Evolutionary conservation across 2,329 filamentous ascomycete species (phyloP).

Genomic region (Polychaeton citri): DNA sequence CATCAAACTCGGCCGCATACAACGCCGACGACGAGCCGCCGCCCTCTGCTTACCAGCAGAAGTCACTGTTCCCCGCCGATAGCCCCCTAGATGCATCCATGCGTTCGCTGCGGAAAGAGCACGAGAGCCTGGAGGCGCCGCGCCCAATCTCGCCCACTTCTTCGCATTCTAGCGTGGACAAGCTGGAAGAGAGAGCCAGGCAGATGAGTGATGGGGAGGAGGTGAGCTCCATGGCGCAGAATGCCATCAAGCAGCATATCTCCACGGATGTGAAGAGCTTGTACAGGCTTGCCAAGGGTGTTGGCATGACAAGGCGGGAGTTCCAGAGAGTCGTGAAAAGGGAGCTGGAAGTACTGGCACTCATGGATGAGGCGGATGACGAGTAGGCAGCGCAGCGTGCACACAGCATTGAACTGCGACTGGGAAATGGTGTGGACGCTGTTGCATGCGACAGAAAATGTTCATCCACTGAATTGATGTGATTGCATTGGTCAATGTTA

Average conservation of each 20-base stretch:
- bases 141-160: slow-evolving; percentile 34
- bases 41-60: no score
- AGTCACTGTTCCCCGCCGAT: neutral
- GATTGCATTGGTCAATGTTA: no score
- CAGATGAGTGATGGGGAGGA: slow-evolving; percentile 10
- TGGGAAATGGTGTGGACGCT: no score
- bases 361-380: slow-evolving; percentile 49
- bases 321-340: slow-evolving; percentile 59
- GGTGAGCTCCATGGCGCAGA: slow-evolving; percentile 45
- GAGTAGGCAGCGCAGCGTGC: no score
- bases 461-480: no score
- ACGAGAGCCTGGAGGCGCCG: slow-evolving; percentile 19
- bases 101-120: neutral
- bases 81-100: neutral
- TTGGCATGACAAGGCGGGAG: slow-evolving; percentile 60
- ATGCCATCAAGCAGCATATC: slow-evolving; percentile 67
- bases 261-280: slow-evolving; percentile 65
- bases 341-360: slow-evolving; percentile 55
- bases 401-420: no score
- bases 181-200: slow-evolving; percentile 33
- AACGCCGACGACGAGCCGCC: no score
- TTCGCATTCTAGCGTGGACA: slow-evolving; percentile 39
- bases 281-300: slow-evolving; percentile 54
- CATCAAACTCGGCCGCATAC: slow-evolving; percentile 12
- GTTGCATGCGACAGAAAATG: no score